Base-by-base conservation (phyloP, 306 rosid genomes). In the Citrullus amarus region DNA sequence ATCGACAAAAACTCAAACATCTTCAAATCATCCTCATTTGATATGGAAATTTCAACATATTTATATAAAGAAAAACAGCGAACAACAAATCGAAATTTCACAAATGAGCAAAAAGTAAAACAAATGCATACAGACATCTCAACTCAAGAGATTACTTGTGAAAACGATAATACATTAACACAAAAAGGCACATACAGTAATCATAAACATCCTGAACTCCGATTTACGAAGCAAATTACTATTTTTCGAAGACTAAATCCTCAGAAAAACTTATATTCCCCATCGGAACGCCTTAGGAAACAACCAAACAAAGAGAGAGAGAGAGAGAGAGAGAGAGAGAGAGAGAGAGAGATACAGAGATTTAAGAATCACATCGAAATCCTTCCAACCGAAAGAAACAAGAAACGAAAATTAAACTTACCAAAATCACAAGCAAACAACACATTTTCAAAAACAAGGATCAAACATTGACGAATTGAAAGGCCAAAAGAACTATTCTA, bases 1-100 rank as follows among this genome's bases (percentile, higher is more conserved):
- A 78, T 63, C 77, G 83, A 44, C 84, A 73, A 50, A 72, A 73
- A 30, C 44, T 30, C 61, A 51, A 50, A 30, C 44, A 51, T 22
- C 20, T 51, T 51, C 61, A 51, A 51, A 30, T 32, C 77, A 73
- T 73, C 8, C 22, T 25, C 6, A 28, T 16, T 30, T 73, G 30
- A 16, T 15, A 73, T 30, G n/a, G 20, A 73, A 48, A 73, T 30
- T 30, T 48, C 6, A 48, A 50, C 77, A 48, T 51, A 46, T 16
- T 30, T 16, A 51, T 50, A 50, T 16, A 53, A 53, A 53, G 20
- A 73, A 41, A 30, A 30, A 71, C 57, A 71, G 0, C 77, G 4
- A 71, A 71, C 59, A 48, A 7, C n/a, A 3, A 22, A 72, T 50
- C 38, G 14, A 72, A 28, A 13, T 70, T 6, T 50, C 17, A 71